Conservation (phyloP, 805 yeast genomes). For the Pichia rugopelliculosa region DNA sequence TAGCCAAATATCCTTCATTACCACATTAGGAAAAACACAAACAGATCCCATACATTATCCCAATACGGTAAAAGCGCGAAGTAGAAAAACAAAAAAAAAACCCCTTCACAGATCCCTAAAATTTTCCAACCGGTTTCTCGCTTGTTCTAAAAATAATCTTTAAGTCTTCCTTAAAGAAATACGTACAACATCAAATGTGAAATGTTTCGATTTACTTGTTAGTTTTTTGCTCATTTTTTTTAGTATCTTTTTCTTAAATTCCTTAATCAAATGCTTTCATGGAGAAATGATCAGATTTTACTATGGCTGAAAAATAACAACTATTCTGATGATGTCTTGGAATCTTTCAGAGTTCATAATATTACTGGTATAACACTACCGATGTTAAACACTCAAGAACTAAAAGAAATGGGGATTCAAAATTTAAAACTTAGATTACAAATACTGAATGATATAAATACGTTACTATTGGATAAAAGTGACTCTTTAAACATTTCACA, state of each 20-base stretch:
- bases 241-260: no score
- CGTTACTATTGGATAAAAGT: slow-evolving; percentile 35
- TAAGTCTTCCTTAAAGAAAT: no score
- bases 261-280: slow-evolving; percentile 13
- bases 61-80: background rate
- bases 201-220: no score
- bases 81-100: background rate
- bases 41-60: background rate
- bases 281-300: slow-evolving; percentile 28
- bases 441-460: slow-evolving; percentile 53
- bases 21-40: slow-evolving; percentile 3
- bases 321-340: slow-evolving; percentile 21
- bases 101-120: no score
- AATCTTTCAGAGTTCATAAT: slow-evolving; percentile 45
- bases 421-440: slow-evolving; percentile 48
- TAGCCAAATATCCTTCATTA: background rate
- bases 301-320: slow-evolving; percentile 24
- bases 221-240: no score
- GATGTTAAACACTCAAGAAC: slow-evolving; percentile 59
- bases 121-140: no score
- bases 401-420: slow-evolving; percentile 62
- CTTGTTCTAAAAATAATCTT: no score
- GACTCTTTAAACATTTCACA: slow-evolving; percentile 13
- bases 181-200: no score
- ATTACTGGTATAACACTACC: slow-evolving; percentile 70